phyloP scores from a whole-genome alignment of 2,329 filamentous ascomycete genomes.

The Endoconidiophora laricicola region DNA sequence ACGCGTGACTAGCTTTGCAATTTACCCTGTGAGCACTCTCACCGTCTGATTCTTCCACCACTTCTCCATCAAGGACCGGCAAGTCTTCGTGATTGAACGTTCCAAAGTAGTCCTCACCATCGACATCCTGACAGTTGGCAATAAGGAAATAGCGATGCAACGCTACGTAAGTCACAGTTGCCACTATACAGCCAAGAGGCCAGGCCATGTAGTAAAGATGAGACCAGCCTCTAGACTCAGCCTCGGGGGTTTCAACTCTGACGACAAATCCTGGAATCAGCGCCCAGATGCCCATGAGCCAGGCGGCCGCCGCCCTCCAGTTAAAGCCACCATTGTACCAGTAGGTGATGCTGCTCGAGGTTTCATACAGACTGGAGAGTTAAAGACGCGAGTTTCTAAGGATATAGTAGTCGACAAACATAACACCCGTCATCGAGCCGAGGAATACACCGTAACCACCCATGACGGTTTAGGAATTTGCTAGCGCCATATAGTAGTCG shows the following conservation, averaged over 20 bases:
- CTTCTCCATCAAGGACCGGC: neutral
- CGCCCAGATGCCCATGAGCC: slow-evolving; percentile 24
- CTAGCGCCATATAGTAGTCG: slow-evolving; percentile 19
- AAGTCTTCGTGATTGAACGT: slow-evolving; percentile 13
- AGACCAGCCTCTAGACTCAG: slow-evolving; percentile 16
- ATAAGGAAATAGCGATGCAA: slow-evolving; percentile 16
- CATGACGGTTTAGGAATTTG: slow-evolving; percentile 20
- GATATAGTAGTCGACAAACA: slow-evolving; percentile 24
- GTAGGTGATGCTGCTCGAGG: slow-evolving; percentile 23
- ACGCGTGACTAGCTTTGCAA: neutral
- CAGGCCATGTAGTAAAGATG: slow-evolving; percentile 18
- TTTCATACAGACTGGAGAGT: slow-evolving; percentile 25
- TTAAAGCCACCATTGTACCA: slow-evolving; percentile 25
- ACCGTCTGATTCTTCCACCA: neutral
- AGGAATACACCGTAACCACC: slow-evolving; percentile 21
- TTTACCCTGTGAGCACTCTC: neutral
- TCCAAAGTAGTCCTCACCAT: slow-evolving; percentile 18
- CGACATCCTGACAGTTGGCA: slow-evolving; percentile 13
- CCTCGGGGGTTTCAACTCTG: slow-evolving; percentile 16
- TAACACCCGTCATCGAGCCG: slow-evolving; percentile 25
- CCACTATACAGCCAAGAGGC: slow-evolving; percentile 15
- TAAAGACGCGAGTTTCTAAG: slow-evolving; percentile 23
- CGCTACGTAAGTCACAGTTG: slow-evolving; percentile 14
- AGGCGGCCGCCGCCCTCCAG: slow-evolving; percentile 26
- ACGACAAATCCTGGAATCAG: slow-evolving; percentile 26